Evolutionary conservation across 2,329 filamentous ascomycete species (phyloP), one percentile per base, ranked within the genome.

Genomic region (Lanzia echinophila): DNA sequence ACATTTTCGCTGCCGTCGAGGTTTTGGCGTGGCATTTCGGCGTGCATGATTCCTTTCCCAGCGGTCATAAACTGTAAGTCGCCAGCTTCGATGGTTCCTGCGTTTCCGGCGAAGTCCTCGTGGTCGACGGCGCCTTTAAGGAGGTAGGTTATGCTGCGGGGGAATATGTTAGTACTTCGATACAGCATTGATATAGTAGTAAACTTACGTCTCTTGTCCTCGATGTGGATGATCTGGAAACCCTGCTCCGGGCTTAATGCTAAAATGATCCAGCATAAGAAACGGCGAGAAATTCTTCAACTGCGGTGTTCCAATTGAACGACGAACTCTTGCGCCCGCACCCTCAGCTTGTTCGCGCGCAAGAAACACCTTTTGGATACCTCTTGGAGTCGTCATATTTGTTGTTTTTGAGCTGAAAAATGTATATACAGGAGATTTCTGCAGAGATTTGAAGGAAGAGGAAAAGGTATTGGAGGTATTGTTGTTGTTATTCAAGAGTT

Each of bases 61-160:
- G 92, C 92, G 0, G 92, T 96, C 94, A 97, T 97, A 77, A 97
- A 97, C 69, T 97, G 92, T 46, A 97, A 73, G 68, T 96, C 92
- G n/a, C 92, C 92, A 0, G 87, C 73, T 57, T 86, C 79, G 62
- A 97, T 89, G 3, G 87, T 94, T 55, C 92, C 94, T 47, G 79
- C 79, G 73, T 94, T 85, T 12, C 90, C 90, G 2, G 88, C 85
- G 63, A 96, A 96, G 70, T 96, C 90, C 73, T 96, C 90, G 67
- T 96, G 90, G 72, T 96, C 90, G 56, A 95, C 83, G 3, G 81
- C 88, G 60, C 92, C 92, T 13, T 79, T 73, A n/a, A 97, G 78
- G 31, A 97, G 77, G 69, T 96, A 96, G 1, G 90, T 96, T 68
- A 96, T 94, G 15, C 58, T 63, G 28, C 53, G 50, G 19, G 45